These are phyloP conservation scores for Collybia sordida DNA, from an alignment of 768 basidiomycete species.

Conservation along the genomic window DNA sequence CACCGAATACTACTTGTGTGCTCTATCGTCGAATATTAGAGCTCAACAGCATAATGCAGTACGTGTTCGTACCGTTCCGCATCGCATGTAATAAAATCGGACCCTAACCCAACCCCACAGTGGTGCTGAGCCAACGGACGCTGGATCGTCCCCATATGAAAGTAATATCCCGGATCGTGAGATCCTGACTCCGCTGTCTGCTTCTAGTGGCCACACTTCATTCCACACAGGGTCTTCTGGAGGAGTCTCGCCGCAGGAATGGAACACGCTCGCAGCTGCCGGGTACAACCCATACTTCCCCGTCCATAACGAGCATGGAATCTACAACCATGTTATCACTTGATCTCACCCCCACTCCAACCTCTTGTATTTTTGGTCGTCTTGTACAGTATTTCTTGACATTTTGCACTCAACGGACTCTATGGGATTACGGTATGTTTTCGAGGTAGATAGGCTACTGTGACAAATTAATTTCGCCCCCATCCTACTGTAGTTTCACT, in stretches of 20 bases:
- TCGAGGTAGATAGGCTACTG: conserved; percentile 17
- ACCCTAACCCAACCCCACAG: conserved; percentile 21
- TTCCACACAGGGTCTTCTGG: conserved; percentile 43
- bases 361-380: conserved; percentile 7
- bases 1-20: conserved; percentile 50
- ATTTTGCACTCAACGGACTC: conserved; percentile 17
- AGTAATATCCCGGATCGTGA: conserved; percentile 66
- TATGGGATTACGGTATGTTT: conserved; percentile 6
- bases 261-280: conserved; percentile 53
- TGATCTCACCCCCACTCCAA: conserved; percentile 27
- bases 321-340: conserved; percentile 59
- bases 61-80: conserved; percentile 30
- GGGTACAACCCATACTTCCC: conserved; percentile 75
- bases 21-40: conserved; percentile 61
- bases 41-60: conserved; percentile 66
- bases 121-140: conserved; percentile 51
- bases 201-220: conserved; percentile 46
- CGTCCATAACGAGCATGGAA: conserved; percentile 48
- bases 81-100: background rate
- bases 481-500: conserved; percentile 16
- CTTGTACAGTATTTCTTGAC: conserved; percentile 8
- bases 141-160: conserved; percentile 50
- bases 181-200: conserved; percentile 52
- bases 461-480: conserved; percentile 15
- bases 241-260: conserved; percentile 59